Percentiles rank a stretch among this genome's conserved stretches.
Evolutionary conservation across 345 rosid genomes (phyloP).

Genomic region (Populus tremula): DNA sequence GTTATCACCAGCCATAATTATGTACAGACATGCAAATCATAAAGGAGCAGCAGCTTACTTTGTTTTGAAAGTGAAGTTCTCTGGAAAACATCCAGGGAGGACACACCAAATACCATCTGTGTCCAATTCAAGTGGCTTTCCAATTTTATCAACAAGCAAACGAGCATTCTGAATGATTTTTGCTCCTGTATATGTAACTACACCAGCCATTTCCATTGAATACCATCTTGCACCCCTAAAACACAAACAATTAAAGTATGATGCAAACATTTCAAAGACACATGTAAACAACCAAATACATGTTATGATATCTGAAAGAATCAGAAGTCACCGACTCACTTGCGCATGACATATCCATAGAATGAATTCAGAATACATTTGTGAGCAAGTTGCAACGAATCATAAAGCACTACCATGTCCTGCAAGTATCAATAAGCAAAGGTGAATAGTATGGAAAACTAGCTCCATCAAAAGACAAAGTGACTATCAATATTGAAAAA

Average conservation of each 20-base stretch:
- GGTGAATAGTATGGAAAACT: constrained; percentile 14
- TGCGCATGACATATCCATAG: constrained; percentile 99
- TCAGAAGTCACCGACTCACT: constrained; percentile 49
- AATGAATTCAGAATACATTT: constrained; percentile 95
- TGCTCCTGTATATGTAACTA: constrained; percentile 97
- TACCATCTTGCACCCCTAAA: constrained; percentile 99
- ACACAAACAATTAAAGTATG: constrained; percentile 23
- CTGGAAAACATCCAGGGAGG: constrained; percentile 96
- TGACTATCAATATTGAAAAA: constrained; percentile 4
- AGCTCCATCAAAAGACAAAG: constrained; percentile 3
- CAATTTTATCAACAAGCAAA: constrained; percentile 86
- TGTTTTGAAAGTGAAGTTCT: constrained; percentile 84
- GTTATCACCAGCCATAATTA: neutral
- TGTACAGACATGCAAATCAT: neutral
- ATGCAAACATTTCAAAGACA: constrained; percentile 18
- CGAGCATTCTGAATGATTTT: constrained; percentile 98
- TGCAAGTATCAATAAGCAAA: constrained; percentile 38
- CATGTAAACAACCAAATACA: constrained; percentile 13
- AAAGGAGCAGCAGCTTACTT: constrained; percentile 51
- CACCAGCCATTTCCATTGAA: constrained; percentile 99
- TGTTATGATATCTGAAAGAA: constrained; percentile 7
- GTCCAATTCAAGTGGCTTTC: constrained; percentile 96
- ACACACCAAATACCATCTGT: constrained; percentile 99
- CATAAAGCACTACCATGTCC: constrained; percentile 98
- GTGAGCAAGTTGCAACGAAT: constrained; percentile 97